A percentile compares a stretch with the other conserved stretches of the same genome.
phyloP scores from a whole-genome alignment of 129 eudicot species.

The Chrysanthemum makinoi region DNA sequence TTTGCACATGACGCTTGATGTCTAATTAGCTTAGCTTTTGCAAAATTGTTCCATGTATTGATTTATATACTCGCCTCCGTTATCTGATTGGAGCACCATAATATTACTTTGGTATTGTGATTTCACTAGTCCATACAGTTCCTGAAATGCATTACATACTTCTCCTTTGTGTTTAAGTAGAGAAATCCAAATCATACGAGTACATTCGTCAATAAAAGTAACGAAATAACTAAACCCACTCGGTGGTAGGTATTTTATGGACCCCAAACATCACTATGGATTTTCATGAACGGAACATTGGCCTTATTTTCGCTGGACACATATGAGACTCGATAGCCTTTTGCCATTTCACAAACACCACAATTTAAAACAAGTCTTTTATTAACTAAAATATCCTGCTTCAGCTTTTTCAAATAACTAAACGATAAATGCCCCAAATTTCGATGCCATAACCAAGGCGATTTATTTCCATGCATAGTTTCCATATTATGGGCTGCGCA shows the following conservation, averaged over 20 bases:
- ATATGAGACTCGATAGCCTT: constrained; percentile 22
- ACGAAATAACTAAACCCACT: constrained; percentile 13
- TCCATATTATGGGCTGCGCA: background rate
- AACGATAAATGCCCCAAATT: constrained; percentile 9
- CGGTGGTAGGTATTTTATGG: constrained; percentile 2
- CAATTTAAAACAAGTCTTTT: background rate
- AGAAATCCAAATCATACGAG: constrained; percentile 20
- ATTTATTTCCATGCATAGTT: background rate
- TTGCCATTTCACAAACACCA: constrained; percentile 19
- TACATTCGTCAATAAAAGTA: constrained; percentile 26
- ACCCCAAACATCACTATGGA: constrained; percentile 23
- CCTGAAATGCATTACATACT: constrained; percentile 6
- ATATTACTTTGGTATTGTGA: constrained; percentile 11
- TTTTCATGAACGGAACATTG: constrained; percentile 7
- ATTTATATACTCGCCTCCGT: no score
- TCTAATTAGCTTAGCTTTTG: no score
- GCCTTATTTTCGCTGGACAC: constrained; percentile 16
- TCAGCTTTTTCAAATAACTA: background rate
- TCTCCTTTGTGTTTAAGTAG: constrained; percentile 9
- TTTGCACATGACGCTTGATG: no score
- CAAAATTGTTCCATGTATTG: no score
- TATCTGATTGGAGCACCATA: constrained; percentile 11
- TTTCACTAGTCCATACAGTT: constrained; percentile 7
- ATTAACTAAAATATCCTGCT: constrained; percentile 9
- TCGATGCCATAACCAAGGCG: constrained; percentile 17